Base-by-base conservation (phyloP, 345 rosid species). In the Raphanus sativus region DNA sequence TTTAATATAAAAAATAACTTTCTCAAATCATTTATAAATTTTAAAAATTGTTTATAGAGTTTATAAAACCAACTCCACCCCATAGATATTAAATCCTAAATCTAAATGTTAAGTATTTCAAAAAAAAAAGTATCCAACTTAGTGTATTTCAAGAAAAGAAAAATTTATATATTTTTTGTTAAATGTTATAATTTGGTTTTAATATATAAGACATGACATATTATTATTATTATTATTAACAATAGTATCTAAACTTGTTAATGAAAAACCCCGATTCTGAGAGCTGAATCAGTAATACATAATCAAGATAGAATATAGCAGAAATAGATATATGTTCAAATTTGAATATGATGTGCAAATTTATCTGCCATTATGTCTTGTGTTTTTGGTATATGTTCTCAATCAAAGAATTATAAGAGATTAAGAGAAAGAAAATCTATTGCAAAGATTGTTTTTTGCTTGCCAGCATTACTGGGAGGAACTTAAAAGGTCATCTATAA, bases 401-500 rank as follows among this genome's bases (percentile, higher is more conserved):
- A 50, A 16, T 52, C 58, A 52, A 16, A 45, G 15, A 45, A 42
- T 40, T 40, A 36, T 11, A 10, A 10, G 13, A 40, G 13, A 40
- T 5, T 45, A 45, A 45, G n/a, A 13, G 52, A 13, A 45, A 4
- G 16, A 4, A 13, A 13, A 12, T 45, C 4, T 45, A 42, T 4
- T 42, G 50, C n/a, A 42, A 42, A 11, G n/a, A 36, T 9, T 36
- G 50, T 10, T 11, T 42, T 42, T 42, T 42, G n/a, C 50, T 42
- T 42, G n/a, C 13, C 50, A 42, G 4, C 45, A 42, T 42, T 42
- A 42, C 11, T 42, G 50, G 50, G 50, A 42, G 34, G 62, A 67
- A 40, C 32, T 29, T 67, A 10, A 61, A 73, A 73, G 13, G 81
- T 84, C 85, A 79, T 70, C 52, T 62, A 65, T 82, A 85, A 78